Conservation (phyloP, 1,284 basidiomycete genomes). For the Mycena sp. region DNA sequence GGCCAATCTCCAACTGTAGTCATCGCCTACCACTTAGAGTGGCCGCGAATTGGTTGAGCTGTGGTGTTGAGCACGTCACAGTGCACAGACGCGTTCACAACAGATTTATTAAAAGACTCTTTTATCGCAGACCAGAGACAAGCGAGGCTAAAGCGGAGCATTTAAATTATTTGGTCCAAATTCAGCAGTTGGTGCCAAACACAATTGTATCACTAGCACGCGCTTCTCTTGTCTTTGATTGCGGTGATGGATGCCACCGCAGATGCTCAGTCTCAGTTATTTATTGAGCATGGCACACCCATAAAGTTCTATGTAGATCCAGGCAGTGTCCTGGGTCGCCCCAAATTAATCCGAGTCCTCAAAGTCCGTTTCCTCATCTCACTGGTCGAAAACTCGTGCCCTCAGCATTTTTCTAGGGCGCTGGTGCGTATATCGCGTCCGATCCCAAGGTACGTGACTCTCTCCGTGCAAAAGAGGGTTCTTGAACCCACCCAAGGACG, state of each 20-base stretch:
- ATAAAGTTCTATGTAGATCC: conserved; percentile 36
- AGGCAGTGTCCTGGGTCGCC: background rate
- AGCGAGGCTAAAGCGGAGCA: too few relatives aligned
- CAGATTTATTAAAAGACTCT: too few relatives aligned
- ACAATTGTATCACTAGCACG: conserved; percentile 6
- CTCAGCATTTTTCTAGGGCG: background rate
- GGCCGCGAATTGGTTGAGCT: too few relatives aligned
- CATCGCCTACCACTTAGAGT: too few relatives aligned
- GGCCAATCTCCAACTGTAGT: too few relatives aligned
- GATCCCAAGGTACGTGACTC: conserved; percentile 23
- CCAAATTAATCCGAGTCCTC: conserved; percentile 14
- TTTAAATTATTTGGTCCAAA: too few relatives aligned
- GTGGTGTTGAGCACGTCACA: too few relatives aligned
- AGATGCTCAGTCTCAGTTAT: conserved; percentile 1
- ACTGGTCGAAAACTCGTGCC: background rate
- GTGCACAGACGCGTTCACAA: too few relatives aligned
- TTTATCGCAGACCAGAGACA: too few relatives aligned
- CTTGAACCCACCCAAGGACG: conserved; percentile 39
- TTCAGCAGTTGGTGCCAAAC: too few relatives aligned
- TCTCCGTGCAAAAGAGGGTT: background rate
- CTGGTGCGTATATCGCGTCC: conserved; percentile 11
- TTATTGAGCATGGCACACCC: conserved; percentile 2
- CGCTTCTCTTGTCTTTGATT: conserved; percentile 6
- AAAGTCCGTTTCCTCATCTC: conserved; percentile 1
- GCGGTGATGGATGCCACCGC: conserved; percentile 9